Conservation (phyloP, 2,329 filamentous ascomycete species). For the Ophiostoma ips region DNA sequence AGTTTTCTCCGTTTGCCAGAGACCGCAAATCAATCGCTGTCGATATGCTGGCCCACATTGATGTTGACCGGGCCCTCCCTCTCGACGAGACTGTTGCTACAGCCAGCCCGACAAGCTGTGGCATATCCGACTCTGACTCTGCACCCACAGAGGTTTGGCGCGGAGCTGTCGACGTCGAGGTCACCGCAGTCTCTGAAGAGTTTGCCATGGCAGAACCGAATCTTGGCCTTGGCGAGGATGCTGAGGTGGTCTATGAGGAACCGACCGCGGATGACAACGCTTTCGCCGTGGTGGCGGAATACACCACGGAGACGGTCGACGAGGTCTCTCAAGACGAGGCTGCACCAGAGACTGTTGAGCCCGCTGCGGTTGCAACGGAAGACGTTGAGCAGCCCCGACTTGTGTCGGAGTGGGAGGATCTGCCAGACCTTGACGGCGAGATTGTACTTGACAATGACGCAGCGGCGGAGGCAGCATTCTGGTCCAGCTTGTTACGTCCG, state of each 20-base stretch:
- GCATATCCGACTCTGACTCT: constrained; percentile 1
- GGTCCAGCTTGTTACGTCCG: too few relatives aligned
- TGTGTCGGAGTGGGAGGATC: too few relatives aligned
- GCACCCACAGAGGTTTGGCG: neutral
- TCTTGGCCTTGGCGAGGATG: constrained; percentile 2
- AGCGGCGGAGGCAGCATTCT: too few relatives aligned
- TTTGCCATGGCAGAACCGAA: constrained; percentile 6
- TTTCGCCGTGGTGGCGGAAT: neutral
- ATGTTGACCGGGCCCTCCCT: neutral
- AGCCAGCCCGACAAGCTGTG: neutral
- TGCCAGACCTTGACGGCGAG: too few relatives aligned
- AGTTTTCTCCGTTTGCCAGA: neutral
- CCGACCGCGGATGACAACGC: neutral
- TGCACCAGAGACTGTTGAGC: too few relatives aligned
- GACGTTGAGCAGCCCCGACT: too few relatives aligned
- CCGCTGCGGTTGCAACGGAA: too few relatives aligned
- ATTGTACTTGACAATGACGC: too few relatives aligned
- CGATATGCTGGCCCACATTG: neutral
- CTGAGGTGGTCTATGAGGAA: neutral
- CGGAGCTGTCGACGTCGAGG: neutral
- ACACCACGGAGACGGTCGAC: neutral
- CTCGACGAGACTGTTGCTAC: neutral
- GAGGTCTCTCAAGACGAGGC: too few relatives aligned
- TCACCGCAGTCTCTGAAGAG: neutral
- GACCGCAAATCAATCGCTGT: neutral